Base-by-base conservation (phyloP, 768 basidiomycete species). In the Trametes punicea region DNA sequence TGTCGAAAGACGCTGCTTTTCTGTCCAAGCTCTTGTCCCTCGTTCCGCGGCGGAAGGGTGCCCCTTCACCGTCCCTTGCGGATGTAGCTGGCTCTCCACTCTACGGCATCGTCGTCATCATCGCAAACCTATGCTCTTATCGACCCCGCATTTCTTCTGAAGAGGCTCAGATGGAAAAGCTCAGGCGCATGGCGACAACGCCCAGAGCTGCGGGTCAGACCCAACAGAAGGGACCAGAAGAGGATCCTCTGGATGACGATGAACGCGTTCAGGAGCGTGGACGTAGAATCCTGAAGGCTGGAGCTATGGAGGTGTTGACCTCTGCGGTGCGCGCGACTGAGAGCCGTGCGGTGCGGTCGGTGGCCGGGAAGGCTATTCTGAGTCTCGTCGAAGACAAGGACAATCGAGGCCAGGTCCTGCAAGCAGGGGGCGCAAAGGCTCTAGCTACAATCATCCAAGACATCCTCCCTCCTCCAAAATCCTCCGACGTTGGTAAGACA, bases 81-180 rank as follows among this genome's bases (percentile, higher is more conserved):
- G 69, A 73, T 42, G 66, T 65, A 10, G 77, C 76, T 36, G 73
- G 80, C 21, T 78, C 86, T 1, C 73, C 90, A 5, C 72, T 87
- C 29, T 98, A 90, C 61, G 95, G 95, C 6, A 69, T 93, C 39
- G 79, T 89, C 26, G 76, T 84, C 48, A 85, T 95, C 60, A 78
- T 92, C 45, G 72, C 79, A 59, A 94, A 97, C 66, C 68, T 97
- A 33, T 84, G 84, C 42, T 73, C 78, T 10, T 88, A 88, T 66
- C 84, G 80, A 47, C 86, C 87, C 7, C 81, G 77, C 11, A 73
- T 93, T 20, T 87, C 80, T 7, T 84, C 89, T 48, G 93, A 97
- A 69, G 86, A 96, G 65, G 76, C 78, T 27, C 93, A 97, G 65
- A 79, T 96, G 4, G 83, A 85, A 51, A 90, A 85, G 67, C 75